These are phyloP conservation scores for Blastobotrys elegans DNA, from an alignment of 1,139 yeast species.

Conservation along the genomic window DNA sequence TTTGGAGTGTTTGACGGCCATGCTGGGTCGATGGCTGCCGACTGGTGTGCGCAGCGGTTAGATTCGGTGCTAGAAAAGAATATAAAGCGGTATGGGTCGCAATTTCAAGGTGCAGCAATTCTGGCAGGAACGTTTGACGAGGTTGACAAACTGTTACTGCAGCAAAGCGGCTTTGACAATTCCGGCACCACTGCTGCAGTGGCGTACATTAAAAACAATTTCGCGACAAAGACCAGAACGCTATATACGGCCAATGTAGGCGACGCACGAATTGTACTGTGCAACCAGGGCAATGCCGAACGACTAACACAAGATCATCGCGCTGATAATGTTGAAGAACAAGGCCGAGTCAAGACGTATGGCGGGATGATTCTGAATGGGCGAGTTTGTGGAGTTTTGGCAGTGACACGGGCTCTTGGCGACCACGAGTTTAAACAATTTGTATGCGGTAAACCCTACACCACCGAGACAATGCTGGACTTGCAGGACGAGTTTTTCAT, in stretches of 20 bases:
- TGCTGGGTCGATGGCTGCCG: slow-evolving; percentile 90
- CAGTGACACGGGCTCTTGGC: slow-evolving; percentile 80
- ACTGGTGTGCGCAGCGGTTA: slow-evolving; percentile 89
- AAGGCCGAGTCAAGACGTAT: slow-evolving; percentile 50
- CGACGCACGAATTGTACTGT: slow-evolving; percentile 70
- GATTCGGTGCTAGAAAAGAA: slow-evolving; percentile 59
- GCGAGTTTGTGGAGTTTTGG: slow-evolving; percentile 79
- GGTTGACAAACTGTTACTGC: slow-evolving; percentile 67
- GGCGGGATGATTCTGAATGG: slow-evolving; percentile 75
- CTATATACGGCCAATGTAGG: slow-evolving; percentile 86
- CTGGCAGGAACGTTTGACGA: slow-evolving; percentile 49
- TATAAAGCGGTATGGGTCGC: slow-evolving; percentile 34
- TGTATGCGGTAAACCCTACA: slow-evolving; percentile 74
- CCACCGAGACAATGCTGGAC: slow-evolving; percentile 42
- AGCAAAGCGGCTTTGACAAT: slow-evolving; percentile 49
- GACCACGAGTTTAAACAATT: slow-evolving; percentile 75
- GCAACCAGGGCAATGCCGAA: slow-evolving; percentile 54
- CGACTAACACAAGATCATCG: slow-evolving; percentile 78
- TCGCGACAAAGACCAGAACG: slow-evolving; percentile 7
- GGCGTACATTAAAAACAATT: slow-evolving; percentile 39
- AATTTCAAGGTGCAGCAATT: slow-evolving; percentile 31
- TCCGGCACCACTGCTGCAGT: slow-evolving; percentile 96
- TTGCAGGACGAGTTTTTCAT: slow-evolving; percentile 65
- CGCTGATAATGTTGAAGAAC: slow-evolving; percentile 64
- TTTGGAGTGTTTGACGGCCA: slow-evolving; percentile 99